Evolutionary conservation across 805 yeast species (phyloP).

Genomic region (Diddensiella caesifluorescens): DNA sequence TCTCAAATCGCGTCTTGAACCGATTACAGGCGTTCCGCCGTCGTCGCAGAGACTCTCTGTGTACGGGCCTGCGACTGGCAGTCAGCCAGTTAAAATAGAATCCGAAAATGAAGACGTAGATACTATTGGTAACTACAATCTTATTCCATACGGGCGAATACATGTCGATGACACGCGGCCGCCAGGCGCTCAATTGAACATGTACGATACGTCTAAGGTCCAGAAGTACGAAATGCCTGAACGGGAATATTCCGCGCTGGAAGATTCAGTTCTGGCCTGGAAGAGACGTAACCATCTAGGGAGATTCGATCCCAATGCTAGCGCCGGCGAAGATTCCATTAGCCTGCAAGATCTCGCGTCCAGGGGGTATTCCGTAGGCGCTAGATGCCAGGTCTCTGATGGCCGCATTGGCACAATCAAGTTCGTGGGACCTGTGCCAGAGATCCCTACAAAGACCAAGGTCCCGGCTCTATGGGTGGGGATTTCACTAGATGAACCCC

Average conservation of each 20-base stretch:
- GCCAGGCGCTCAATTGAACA: conserved; percentile 24
- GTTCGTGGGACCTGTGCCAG: conserved; percentile 63
- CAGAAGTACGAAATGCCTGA: conserved; percentile 47
- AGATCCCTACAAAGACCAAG: conserved; percentile 42
- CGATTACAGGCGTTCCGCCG: conserved; percentile 70
- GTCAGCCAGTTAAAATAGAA: conserved; percentile 7
- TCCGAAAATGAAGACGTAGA: conserved; percentile 5
- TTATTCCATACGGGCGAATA: conserved; percentile 41
- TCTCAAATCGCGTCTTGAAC: conserved; percentile 53
- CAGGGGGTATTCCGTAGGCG: conserved; percentile 19
- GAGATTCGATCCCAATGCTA: conserved; percentile 55
- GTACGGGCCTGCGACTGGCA: conserved; percentile 22
- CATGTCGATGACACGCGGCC: conserved; percentile 40
- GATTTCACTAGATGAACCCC: conserved; percentile 76
- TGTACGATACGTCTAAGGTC: conserved; percentile 33
- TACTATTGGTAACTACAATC: conserved; percentile 25
- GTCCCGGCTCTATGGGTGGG: conserved; percentile 61
- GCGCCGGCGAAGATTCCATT: conserved; percentile 9
- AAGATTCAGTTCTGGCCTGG: conserved; percentile 70
- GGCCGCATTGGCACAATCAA: conserved; percentile 66
- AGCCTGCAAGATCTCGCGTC: conserved; percentile 9
- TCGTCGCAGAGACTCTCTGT: conserved; percentile 38
- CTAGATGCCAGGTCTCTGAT: conserved; percentile 34
- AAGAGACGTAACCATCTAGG: conserved; percentile 66
- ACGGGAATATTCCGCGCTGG: conserved; percentile 54